Percentiles rank a stretch among this genome's conserved stretches.
Conservation (phyloP, 2,329 filamentous ascomycete species). For the Grosmannia serpens region DNA sequence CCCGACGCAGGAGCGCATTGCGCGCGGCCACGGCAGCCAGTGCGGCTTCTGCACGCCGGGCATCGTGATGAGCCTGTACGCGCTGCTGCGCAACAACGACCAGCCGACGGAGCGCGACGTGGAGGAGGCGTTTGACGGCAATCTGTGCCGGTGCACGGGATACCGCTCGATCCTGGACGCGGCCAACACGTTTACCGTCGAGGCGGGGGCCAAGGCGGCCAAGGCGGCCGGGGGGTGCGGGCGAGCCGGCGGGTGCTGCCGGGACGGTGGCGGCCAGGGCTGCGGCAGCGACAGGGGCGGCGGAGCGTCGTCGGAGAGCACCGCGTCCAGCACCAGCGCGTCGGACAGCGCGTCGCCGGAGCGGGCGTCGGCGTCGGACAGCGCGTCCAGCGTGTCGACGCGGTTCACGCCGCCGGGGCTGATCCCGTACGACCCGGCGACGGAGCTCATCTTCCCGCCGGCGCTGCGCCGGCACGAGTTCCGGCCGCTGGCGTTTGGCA, state of each 20-base stretch:
- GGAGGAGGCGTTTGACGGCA: constrained; percentile 95
- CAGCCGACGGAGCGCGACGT: constrained; percentile 69
- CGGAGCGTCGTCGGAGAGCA: not conserved
- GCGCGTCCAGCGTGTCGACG: constrained; percentile 32
- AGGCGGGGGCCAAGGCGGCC: constrained; percentile 29
- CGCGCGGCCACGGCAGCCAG: constrained; percentile 78
- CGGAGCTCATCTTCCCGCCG: constrained; percentile 90
- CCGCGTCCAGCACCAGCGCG: not conserved
- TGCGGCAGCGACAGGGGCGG: constrained; percentile 54
- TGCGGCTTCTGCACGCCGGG: constrained; percentile 93
- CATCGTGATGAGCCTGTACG: constrained; percentile 96
- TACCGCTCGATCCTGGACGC: constrained; percentile 91
- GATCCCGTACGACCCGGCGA: constrained; percentile 88
- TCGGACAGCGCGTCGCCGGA: not conserved
- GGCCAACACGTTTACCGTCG: constrained; percentile 71
- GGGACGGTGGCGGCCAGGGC: constrained; percentile 45
- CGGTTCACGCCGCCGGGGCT: constrained; percentile 79
- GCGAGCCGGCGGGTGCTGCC: constrained; percentile 52
- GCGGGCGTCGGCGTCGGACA: constrained; percentile 9
- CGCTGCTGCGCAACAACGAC: constrained; percentile 74
- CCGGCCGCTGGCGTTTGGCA: constrained; percentile 76
- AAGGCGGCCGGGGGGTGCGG: constrained; percentile 23
- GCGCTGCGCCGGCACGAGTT: constrained; percentile 72
- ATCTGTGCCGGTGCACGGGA: constrained; percentile 88
- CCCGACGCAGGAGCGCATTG: constrained; percentile 81